Conservation (phyloP, 495 filamentous ascomycete genomes). For the Aspergillus olivimuriae region DNA sequence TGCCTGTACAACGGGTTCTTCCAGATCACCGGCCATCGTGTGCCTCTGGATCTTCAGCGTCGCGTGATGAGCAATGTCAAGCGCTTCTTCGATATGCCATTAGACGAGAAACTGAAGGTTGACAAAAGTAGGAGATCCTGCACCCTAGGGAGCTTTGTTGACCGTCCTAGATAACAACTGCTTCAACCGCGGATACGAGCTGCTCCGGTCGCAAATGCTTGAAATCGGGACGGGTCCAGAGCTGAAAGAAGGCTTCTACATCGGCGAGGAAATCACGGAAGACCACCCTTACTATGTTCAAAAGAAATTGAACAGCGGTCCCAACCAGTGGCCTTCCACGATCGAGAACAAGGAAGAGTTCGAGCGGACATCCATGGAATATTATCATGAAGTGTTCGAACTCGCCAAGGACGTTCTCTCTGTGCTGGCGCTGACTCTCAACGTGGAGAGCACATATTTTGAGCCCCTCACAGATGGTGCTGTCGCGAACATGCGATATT, state of each 20-base stretch:
- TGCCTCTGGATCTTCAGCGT: slow-evolving; percentile 26
- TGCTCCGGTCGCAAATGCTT: slow-evolving; percentile 43
- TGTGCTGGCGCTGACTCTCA: slow-evolving; percentile 24
- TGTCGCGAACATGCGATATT: slow-evolving; percentile 39
- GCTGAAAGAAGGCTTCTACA: slow-evolving; percentile 46
- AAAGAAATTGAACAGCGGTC: slow-evolving; percentile 34
- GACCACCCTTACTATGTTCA: slow-evolving; percentile 33
- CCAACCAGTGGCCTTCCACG: slow-evolving; percentile 43
- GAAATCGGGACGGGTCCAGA: slow-evolving; percentile 41
- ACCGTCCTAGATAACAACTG: slow-evolving; percentile 22
- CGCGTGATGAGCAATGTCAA: slow-evolving; percentile 32
- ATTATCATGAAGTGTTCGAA: slow-evolving; percentile 34
- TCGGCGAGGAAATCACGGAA: slow-evolving; percentile 39
- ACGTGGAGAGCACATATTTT: slow-evolving; percentile 29
- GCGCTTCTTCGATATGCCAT: slow-evolving; percentile 44
- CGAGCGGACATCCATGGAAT: slow-evolving; percentile 39
- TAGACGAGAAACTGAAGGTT: slow-evolving; percentile 46
- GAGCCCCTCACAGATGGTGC: slow-evolving; percentile 23
- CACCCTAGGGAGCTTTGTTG: too few species aligned
- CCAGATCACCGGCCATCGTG: slow-evolving; percentile 41
- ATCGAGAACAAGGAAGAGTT: slow-evolving; percentile 39
- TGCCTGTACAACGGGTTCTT: slow-evolving; percentile 45
- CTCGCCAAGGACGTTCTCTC: slow-evolving; percentile 27
- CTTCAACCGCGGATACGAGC: slow-evolving; percentile 45
- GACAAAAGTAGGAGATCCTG: slow-evolving; percentile 33